Evolutionary conservation across 805 yeast genomes (phyloP).

Genomic region (Hanseniaspora lindneri): DNA sequence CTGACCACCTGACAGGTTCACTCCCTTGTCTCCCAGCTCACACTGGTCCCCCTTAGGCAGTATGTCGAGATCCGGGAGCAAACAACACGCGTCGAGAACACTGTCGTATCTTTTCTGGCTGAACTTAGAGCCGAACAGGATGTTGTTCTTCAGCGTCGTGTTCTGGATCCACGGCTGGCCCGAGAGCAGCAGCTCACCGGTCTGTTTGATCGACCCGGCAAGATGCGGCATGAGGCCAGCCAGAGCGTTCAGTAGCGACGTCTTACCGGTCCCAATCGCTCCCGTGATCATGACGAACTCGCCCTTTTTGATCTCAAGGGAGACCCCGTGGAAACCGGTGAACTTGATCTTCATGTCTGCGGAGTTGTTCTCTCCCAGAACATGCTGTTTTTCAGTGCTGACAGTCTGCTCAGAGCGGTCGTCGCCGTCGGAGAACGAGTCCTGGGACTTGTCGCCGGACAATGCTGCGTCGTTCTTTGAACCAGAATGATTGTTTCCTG

Average conservation of each 20-base stretch:
- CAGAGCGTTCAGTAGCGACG: conserved; percentile 54
- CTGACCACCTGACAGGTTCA: conserved; percentile 69
- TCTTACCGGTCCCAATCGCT: conserved; percentile 64
- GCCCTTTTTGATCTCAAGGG: conserved; percentile 40
- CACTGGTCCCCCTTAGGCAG: conserved; percentile 59
- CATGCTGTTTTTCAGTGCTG: neutral
- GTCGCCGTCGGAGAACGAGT: no score
- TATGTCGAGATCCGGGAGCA: conserved; percentile 44
- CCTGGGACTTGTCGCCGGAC: no score
- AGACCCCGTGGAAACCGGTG: conserved; percentile 37
- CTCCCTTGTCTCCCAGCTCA: conserved; percentile 67
- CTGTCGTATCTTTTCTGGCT: conserved; percentile 40
- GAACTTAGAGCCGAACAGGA: conserved; percentile 43
- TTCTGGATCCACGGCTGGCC: conserved; percentile 65
- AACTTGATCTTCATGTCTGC: conserved; percentile 25
- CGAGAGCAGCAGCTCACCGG: conserved; percentile 40
- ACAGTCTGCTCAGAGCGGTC: neutral
- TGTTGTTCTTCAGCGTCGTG: conserved; percentile 57
- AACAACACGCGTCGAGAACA: conserved; percentile 48
- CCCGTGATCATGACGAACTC: conserved; percentile 71
- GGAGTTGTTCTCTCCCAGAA: no score
- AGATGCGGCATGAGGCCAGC: conserved; percentile 52
- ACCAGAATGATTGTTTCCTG: no score
- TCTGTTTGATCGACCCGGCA: conserved; percentile 38
- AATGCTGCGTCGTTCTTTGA: no score